phyloP scores from a whole-genome alignment of 495 filamentous ascomycete genomes.

The Sphaerosporella brunnea region DNA sequence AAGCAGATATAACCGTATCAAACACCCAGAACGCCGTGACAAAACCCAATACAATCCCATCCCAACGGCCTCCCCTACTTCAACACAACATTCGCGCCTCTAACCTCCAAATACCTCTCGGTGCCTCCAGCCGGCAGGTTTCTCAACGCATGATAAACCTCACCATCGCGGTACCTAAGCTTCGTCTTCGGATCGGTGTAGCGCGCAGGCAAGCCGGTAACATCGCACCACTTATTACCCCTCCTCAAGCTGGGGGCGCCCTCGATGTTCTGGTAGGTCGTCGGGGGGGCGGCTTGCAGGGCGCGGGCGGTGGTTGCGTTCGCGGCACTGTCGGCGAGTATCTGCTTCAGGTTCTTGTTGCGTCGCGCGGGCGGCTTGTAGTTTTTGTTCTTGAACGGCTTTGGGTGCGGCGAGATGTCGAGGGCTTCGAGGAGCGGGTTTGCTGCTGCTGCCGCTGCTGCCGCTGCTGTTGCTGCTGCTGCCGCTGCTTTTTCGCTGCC shows the following conservation, averaged over 20 bases:
- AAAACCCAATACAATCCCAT: neutral
- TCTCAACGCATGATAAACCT: slow-evolving; percentile 69
- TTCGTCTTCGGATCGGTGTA: slow-evolving; percentile 91
- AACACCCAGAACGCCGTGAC: neutral
- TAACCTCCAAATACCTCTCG: slow-evolving; percentile 72
- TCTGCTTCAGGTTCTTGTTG: slow-evolving; percentile 96
- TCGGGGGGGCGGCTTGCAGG: slow-evolving; percentile 62
- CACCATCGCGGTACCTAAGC: slow-evolving; percentile 71
- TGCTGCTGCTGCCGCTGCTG: too few species aligned
- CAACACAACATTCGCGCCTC: slow-evolving; percentile 79
- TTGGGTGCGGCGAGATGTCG: slow-evolving; percentile 63
- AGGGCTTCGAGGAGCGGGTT: slow-evolving; percentile 55
- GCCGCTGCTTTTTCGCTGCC: too few species aligned
- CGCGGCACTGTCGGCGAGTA: slow-evolving; percentile 87
- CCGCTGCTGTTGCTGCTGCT: too few species aligned
- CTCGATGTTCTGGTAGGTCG: slow-evolving; percentile 94
- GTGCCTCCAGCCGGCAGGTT: slow-evolving; percentile 57
- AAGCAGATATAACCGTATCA: neutral
- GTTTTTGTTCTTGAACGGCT: slow-evolving; percentile 68
- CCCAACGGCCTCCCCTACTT: slow-evolving; percentile 37
- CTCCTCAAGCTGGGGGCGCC: slow-evolving; percentile 60
- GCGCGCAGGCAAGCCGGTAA: slow-evolving; percentile 72
- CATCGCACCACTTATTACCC: slow-evolving; percentile 64
- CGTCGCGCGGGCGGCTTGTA: slow-evolving; percentile 88
- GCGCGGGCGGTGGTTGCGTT: slow-evolving; percentile 51